These are phyloP conservation scores for Multifurca ochricompacta DNA, from an alignment of 768 basidiomycete species.

Conservation along the genomic window DNA sequence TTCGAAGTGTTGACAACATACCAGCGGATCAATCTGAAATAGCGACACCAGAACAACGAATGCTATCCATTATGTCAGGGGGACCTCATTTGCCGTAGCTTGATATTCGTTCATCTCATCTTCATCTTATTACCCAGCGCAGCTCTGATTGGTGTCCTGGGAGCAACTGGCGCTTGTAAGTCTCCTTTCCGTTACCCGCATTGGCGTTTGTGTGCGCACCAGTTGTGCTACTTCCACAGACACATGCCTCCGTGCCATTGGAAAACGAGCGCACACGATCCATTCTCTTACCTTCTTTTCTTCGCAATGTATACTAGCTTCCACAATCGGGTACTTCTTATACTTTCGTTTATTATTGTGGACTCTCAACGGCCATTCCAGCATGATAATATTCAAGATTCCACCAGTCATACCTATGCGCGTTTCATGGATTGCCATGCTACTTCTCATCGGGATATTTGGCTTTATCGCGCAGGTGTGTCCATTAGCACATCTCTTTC, in stretches of 20 bases:
- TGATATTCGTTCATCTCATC: not conserved
- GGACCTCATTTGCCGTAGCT: no score
- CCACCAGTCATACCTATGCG: constrained; percentile 41
- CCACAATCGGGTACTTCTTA: constrained; percentile 26
- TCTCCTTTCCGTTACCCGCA: not conserved
- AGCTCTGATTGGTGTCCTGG: constrained; percentile 57
- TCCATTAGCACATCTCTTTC: not conserved
- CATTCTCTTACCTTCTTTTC: constrained; percentile 68
- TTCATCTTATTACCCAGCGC: constrained; percentile 32
- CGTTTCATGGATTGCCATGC: constrained; percentile 38
- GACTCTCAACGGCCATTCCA: constrained; percentile 16
- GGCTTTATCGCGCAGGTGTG: constrained; percentile 41
- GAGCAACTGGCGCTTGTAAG: constrained; percentile 64
- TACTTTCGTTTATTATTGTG: not conserved
- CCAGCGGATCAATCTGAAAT: constrained; percentile 5
- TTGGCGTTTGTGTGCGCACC: not conserved
- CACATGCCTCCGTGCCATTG: constrained; percentile 56
- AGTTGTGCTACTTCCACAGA: constrained; percentile 29
- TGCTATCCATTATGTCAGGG: constrained; percentile 52
- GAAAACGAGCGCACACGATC: constrained; percentile 65
- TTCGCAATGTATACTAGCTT: constrained; percentile 41
- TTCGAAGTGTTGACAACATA: no score
- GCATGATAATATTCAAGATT: constrained; percentile 37
- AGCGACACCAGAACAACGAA: constrained; percentile 32
- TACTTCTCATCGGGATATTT: constrained; percentile 44